These are phyloP conservation scores for Trichomonas tenax DNA, from an alignment of 208 protist genomes.

Conservation along the genomic window DNA sequence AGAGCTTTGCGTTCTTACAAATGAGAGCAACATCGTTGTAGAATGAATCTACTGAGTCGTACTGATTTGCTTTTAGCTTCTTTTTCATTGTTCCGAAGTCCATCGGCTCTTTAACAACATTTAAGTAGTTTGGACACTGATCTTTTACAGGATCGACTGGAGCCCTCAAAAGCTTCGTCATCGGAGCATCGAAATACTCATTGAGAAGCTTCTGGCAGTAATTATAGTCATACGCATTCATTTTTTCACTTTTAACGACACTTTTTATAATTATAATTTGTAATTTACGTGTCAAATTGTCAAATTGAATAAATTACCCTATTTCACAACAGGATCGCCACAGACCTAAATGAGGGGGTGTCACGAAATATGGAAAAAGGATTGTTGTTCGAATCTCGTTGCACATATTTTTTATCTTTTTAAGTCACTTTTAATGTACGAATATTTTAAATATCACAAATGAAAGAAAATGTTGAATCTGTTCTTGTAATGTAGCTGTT, in stretches of 20 bases:
- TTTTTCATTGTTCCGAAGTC: constrained; percentile 15
- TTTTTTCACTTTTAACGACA: background rate
- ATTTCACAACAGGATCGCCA: no score
- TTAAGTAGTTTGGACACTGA: background rate
- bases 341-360: no score
- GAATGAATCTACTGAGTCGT: background rate
- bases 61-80: background rate
- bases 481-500: no score
- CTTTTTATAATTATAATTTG: no score
- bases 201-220: background rate
- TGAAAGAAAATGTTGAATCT: no score
- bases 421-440: no score
- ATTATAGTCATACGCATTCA: background rate
- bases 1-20: background rate
- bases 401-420: no score
- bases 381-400: no score
- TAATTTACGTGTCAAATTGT: no score
- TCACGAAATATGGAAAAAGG: no score
- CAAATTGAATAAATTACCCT: no score
- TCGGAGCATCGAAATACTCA: background rate
- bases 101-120: background rate
- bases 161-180: background rate
- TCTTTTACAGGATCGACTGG: background rate
- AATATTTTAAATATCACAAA: no score
- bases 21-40: background rate